Conservation (phyloP, 805 yeast genomes). For the Myxozyma neotropica region DNA sequence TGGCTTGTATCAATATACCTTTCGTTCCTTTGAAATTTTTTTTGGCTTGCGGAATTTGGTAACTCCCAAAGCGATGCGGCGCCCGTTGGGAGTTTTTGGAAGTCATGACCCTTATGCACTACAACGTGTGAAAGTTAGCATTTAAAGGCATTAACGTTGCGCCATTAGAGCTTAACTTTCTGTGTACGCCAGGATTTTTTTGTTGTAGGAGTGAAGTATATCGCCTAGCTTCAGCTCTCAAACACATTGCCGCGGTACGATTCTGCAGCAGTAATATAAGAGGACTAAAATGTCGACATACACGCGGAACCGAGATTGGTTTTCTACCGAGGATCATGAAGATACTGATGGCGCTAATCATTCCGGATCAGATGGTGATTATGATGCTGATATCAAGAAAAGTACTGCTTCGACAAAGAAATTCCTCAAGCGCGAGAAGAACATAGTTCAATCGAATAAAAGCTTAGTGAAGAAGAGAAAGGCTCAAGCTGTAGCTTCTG, state of each 20-base stretch:
- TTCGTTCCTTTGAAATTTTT: background rate
- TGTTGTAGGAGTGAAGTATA: background rate
- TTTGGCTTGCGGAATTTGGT: background rate
- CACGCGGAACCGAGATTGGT: constrained; percentile 26
- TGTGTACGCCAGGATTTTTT: too few relatives aligned
- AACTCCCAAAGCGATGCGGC: constrained; percentile 15
- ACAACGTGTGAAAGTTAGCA: too few relatives aligned
- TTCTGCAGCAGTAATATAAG: too few relatives aligned
- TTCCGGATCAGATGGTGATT: constrained; percentile 29
- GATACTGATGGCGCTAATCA: constrained; percentile 24
- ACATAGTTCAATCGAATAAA: constrained; percentile 25
- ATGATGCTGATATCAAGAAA: background rate
- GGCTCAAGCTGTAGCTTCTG: constrained; percentile 13
- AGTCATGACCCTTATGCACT: background rate
- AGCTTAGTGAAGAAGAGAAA: constrained; percentile 32
- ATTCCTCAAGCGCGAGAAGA: constrained; percentile 26
- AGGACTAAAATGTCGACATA: constrained; percentile 9
- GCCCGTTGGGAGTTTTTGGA: constrained; percentile 6
- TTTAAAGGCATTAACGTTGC: too few relatives aligned
- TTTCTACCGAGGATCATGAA: constrained; percentile 35
- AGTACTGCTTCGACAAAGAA: constrained; percentile 19
- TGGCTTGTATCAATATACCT: too few relatives aligned
- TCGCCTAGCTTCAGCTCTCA: too few relatives aligned
- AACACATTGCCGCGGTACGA: too few relatives aligned
- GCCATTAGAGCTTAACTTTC: background rate